Percentiles rank a stretch among this genome's conserved stretches.
Conservation (phyloP, 2,329 filamentous ascomycete species). For the Fusarium paranaense region DNA sequence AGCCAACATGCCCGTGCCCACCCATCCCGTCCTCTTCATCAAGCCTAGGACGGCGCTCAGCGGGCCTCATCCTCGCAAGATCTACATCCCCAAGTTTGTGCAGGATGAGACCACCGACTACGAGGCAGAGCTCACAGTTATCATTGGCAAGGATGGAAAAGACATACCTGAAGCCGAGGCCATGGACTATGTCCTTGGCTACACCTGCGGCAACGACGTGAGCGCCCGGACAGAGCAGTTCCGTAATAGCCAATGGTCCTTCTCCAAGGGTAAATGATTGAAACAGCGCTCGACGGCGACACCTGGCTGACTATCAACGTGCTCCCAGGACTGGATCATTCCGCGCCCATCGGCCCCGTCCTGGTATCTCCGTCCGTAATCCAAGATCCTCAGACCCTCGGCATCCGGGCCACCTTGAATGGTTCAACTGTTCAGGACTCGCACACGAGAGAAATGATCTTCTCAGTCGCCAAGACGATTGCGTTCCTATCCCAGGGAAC, state of each 20-base stretch:
- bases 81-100: neutral
- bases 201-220: neutral
- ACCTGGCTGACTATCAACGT: neutral
- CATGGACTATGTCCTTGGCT: neutral
- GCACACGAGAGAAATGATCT: neutral
- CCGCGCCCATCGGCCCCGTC: neutral
- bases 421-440: neutral
- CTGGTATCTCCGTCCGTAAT: neutral
- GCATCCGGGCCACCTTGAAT: neutral
- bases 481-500: neutral
- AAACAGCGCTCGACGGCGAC: fast-evolving
- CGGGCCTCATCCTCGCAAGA: neutral
- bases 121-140: neutral
- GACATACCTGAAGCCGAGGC: neutral
- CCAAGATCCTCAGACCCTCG: neutral
- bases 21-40: neutral
- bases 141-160: neutral
- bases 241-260: neutral
- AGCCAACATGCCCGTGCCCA: neutral
- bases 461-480: neutral
- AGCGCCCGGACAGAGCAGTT: neutral
- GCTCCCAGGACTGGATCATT: neutral
- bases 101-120: neutral
- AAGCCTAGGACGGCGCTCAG: neutral
- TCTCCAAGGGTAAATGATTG: neutral